phyloP scores from a whole-genome alignment of 2,329 filamentous ascomycete species.

The Cladosporium sp. region DNA sequence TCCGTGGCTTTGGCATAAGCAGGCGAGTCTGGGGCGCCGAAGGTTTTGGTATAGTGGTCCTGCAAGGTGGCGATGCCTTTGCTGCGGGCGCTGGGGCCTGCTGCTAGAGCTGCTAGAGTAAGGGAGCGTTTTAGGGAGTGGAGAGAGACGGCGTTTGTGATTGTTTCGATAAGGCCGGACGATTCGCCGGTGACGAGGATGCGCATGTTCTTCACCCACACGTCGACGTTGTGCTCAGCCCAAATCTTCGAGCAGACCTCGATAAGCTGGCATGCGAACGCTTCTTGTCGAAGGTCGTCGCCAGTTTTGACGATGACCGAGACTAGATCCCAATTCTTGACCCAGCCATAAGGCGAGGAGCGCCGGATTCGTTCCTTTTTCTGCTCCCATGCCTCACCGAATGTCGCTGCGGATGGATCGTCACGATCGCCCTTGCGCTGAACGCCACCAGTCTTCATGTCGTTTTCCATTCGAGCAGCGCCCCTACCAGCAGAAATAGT shows the following conservation, averaged over 20 bases:
- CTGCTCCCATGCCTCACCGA: conserved; percentile 79
- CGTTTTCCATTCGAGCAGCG: conserved; percentile 82
- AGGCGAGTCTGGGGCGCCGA: conserved; percentile 66
- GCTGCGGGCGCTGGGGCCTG: conserved; percentile 67
- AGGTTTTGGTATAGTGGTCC: conserved; percentile 76
- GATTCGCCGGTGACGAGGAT: conserved; percentile 82
- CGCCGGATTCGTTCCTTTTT: conserved; percentile 81
- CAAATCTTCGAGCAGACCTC: conserved; percentile 77
- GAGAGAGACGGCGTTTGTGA: conserved; percentile 82
- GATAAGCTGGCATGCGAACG: conserved; percentile 82
- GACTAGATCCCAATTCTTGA: conserved; percentile 85
- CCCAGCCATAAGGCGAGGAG: conserved; percentile 80
- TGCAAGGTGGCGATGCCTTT: conserved; percentile 74
- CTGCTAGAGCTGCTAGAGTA: conserved; percentile 69
- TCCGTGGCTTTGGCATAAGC: conserved; percentile 68
- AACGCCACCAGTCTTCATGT: conserved; percentile 79
- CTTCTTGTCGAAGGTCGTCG: conserved; percentile 76
- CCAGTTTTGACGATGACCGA: conserved; percentile 87
- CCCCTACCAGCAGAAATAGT: conserved; percentile 65
- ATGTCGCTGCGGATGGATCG: conserved; percentile 79
- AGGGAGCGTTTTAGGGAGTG: conserved; percentile 80
- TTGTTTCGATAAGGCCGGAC: conserved; percentile 80
- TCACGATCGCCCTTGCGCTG: conserved; percentile 77
- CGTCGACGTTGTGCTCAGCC: conserved; percentile 66
- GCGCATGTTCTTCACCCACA: conserved; percentile 88